Base-by-base conservation (phyloP, 768 basidiomycete genomes). In the Favolaschia claudopus region DNA sequence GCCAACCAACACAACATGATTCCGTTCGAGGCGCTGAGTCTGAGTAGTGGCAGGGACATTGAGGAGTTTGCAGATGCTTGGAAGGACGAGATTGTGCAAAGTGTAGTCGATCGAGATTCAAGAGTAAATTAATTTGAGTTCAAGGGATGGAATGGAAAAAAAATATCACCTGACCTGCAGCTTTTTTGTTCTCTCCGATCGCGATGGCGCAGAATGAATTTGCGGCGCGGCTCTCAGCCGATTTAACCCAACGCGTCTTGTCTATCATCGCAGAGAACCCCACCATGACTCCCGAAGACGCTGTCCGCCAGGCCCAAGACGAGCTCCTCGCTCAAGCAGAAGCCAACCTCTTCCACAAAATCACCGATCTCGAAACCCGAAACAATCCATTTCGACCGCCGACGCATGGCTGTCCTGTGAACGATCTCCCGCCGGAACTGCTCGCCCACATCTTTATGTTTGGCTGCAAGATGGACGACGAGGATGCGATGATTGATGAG, bases 1-100 rank as follows among this genome's bases (percentile, higher is more conserved):
- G 76, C 82, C 1, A 78, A 92, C 69, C 89, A 90, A 63, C 92
- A 92, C 72, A 96, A 95, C 67, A 96, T 95, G 89, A 80, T 96
- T 29, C 96, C 96, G 9, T 82, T 94, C 44, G 96, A 99, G 67
- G 92, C 91, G 4, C 75, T 96, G n/a, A 82, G 79, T 46, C 72
- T 97, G 67, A 89, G 93, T 65, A 83, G 82, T 46, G 96, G 95
- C 4, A 79, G 82, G 45, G 83, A 82, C 61, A 83, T 94, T 22
- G 78, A 83, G 24, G 89, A 90, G 48, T 97, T 97, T 72, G 85
- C 89, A 4, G 79, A 85, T 17, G 70, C 78, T 10, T 90, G 86
- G 87, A 77, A 82, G 67, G 80, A 86, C 20, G 79, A 85, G 58
- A 72, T 92, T 1, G 66, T 74, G 56, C 72, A 71, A 55, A 66